A percentile compares a stretch with the other conserved stretches of the same genome.
Evolutionary conservation across 495 filamentous ascomycete species (phyloP).

Genomic region (Neurospora tetraspora): DNA sequence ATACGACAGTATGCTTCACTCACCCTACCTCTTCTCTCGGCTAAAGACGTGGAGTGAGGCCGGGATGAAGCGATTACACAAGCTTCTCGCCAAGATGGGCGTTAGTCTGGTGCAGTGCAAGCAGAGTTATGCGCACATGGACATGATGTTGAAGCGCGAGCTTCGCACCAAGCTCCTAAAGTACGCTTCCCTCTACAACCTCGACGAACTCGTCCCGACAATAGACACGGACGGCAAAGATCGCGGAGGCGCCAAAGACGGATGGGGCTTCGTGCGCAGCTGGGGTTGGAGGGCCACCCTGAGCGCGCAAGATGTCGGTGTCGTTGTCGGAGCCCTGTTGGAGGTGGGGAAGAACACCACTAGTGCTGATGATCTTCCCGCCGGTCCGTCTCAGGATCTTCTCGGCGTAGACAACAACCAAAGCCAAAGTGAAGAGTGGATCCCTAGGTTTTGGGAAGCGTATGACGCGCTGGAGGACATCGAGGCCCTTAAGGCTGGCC

Average conservation of each 20-base stretch:
- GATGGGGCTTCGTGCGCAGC: constrained; percentile 92
- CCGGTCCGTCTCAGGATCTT: constrained; percentile 21
- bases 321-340: constrained; percentile 80
- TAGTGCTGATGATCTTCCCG: constrained; percentile 14
- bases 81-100: constrained; percentile 95
- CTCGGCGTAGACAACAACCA: constrained; percentile 34
- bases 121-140: constrained; percentile 96
- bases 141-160: constrained; percentile 88
- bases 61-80: constrained; percentile 85
- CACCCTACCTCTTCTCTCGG: constrained; percentile 83
- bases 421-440: constrained; percentile 54
- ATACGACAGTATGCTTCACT: constrained; percentile 98
- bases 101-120: constrained; percentile 88
- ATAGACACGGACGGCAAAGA: constrained; percentile 48
- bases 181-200: constrained; percentile 80
- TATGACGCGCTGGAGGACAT: constrained; percentile 82
- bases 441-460: constrained; percentile 79
- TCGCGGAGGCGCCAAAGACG: constrained; percentile 56
- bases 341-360: constrained; percentile 64
- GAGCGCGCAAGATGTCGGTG: constrained; percentile 81
- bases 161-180: constrained; percentile 77
- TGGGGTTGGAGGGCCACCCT: constrained; percentile 97
- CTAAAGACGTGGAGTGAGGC: constrained; percentile 91
- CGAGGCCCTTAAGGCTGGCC: constrained; percentile 61
- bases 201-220: constrained; percentile 80